A percentile compares a stretch with the other conserved stretches of the same genome.
Conservation (phyloP, 768 basidiomycete species). For the Tephrocybe sp. region DNA sequence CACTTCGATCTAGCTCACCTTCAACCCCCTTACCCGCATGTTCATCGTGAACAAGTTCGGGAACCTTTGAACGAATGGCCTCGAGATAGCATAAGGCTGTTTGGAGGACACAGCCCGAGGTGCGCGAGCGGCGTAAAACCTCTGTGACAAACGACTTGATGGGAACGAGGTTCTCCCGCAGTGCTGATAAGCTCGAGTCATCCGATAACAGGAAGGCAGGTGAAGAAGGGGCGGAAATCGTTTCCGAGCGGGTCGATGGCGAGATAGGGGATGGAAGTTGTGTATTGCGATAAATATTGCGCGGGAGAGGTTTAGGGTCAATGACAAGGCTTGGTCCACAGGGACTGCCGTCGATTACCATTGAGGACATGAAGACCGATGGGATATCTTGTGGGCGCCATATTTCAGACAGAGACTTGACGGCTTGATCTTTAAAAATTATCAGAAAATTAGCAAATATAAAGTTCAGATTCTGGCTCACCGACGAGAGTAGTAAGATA, state of each 20-base stretch:
- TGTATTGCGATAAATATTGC: constrained; percentile 25
- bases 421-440: constrained; percentile 63
- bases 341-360: constrained; percentile 22
- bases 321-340: constrained; percentile 11
- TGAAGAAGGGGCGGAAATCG: constrained; percentile 24
- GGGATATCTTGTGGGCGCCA: constrained; percentile 81
- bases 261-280: constrained; percentile 56
- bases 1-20: constrained; percentile 37
- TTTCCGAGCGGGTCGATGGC: constrained; percentile 31
- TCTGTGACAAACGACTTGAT: constrained; percentile 84
- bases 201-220: constrained; percentile 25
- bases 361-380: constrained; percentile 39
- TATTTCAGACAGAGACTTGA: constrained; percentile 73
- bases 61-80: constrained; percentile 70
- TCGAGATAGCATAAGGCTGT: constrained; percentile 88
- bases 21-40: constrained; percentile 39
- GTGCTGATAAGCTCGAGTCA: constrained; percentile 13
- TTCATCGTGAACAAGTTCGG: constrained; percentile 56
- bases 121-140: constrained; percentile 82
- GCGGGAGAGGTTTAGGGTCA: constrained; percentile 12
- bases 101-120: constrained; percentile 80
- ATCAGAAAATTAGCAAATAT: constrained; percentile 13
- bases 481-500: constrained; percentile 70
- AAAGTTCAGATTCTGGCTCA: constrained; percentile 37
- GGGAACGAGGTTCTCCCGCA: constrained; percentile 45